These are phyloP conservation scores for Calonectria henricotiae DNA, from an alignment of 2,329 filamentous ascomycete species.

Conservation along the genomic window DNA sequence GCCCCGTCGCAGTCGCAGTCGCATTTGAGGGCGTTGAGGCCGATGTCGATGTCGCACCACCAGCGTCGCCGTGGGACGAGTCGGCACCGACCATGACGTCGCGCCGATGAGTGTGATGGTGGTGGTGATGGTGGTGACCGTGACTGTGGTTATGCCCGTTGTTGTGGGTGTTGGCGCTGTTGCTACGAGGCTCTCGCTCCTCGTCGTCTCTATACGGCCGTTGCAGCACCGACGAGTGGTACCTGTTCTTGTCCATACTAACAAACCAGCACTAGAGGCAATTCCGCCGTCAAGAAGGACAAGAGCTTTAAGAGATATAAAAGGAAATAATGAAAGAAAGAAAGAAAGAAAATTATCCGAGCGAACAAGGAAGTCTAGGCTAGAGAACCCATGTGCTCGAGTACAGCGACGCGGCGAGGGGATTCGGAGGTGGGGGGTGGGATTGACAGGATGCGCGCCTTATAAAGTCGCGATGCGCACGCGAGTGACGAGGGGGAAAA, in stretches of 20 bases:
- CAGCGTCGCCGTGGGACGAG: constrained; percentile 46
- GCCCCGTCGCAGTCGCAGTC: constrained; percentile 45
- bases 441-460: constrained; percentile 40
- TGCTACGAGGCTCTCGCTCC: constrained; percentile 53
- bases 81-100: constrained; percentile 63
- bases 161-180: constrained; percentile 42
- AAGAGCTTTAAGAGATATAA: not conserved
- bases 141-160: constrained; percentile 47
- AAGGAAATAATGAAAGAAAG: constrained; percentile 38
- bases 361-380: constrained; percentile 44
- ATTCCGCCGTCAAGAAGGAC: constrained; percentile 33
- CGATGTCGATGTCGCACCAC: constrained; percentile 44
- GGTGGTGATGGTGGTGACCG: constrained; percentile 56
- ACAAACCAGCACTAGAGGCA: constrained; percentile 41
- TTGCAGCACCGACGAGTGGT: constrained; percentile 68
- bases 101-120: constrained; percentile 61
- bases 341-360: constrained; percentile 39
- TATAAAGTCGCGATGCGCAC: constrained; percentile 50
- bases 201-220: constrained; percentile 60
- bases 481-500: constrained; percentile 47
- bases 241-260: constrained; percentile 65
- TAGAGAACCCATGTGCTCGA: constrained; percentile 53
- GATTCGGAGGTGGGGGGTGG: constrained; percentile 40
- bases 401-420: constrained; percentile 46
- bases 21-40: constrained; percentile 47